Evolutionary conservation across 805 yeast species (phyloP), one percentile per base, ranked within the genome.

Genomic region (Candida nonsorbophila): DNA sequence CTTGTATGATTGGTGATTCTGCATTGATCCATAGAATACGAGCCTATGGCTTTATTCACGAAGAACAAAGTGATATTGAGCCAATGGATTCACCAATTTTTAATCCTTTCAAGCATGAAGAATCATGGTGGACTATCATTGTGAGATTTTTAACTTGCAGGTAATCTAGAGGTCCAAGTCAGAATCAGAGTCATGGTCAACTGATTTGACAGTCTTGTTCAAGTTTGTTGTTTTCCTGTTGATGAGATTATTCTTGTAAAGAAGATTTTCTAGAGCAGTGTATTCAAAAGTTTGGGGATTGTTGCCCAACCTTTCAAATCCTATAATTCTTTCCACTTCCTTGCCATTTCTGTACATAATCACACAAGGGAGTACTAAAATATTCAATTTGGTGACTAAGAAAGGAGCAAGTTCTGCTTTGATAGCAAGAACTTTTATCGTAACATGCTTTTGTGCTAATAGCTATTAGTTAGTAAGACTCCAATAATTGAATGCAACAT

Each of bases 351-450:
- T 58, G 45, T 79, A 85, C 6, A 76, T 61, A 2, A 81, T 53
- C 2, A 84, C 77, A 40, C 77, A 79, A 0, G 95, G 95, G 4
- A 85, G 60, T 7, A 80, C 77, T 47, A 79, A 74, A 28, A 86
- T 66, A 3, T 63, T 58, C 22, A 86, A 63, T 45, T 74, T 77
- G 2, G 74, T 56, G 4, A 77, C 85, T 25, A 86, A 57, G 45
- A 85, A 85, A 3, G 94, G 87, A 1, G 88, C 82, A 21, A 69
- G 57, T 20, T 63, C 70, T 0, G 84, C 95, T 31, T 69, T 62
- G 4, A 82, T 68, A 25, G 70, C 63, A 13, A 69, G 51, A 34
- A 81, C 73, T 33, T 62, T 64, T 1, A 83, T 62, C 2, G 61
- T 57, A 26, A 79, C 45, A 53, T 84, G 84, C 38, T 69, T 73